Percentiles rank a stretch among this genome's conserved stretches.
These are phyloP conservation scores for Coffea humblotiana DNA, from an alignment of 305 asterid species.

Conservation along the genomic window DNA sequence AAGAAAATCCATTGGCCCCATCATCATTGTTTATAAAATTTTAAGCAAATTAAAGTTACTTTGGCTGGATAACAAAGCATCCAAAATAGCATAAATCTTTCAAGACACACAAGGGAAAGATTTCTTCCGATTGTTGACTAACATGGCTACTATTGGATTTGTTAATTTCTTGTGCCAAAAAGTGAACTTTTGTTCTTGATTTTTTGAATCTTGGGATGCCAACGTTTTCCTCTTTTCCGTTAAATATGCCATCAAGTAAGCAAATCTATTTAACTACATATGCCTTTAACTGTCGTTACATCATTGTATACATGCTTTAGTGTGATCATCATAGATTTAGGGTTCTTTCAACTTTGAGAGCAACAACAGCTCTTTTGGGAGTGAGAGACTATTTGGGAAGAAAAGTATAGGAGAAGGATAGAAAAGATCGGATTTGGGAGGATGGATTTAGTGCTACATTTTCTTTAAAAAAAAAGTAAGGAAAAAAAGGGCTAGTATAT, in stretches of 20 bases:
- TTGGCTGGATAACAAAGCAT: background rate
- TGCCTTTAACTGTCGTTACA: background rate
- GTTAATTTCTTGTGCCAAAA: background rate
- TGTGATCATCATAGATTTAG: background rate
- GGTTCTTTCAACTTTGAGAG: background rate
- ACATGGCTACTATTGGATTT: background rate
- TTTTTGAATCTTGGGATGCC: background rate
- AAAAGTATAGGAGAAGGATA: too few relatives aligned
- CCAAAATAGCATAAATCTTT: background rate
- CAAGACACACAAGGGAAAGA: background rate
- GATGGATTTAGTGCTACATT: too few relatives aligned
- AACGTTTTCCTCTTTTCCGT: background rate
- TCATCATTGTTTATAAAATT: background rate
- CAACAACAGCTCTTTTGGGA: background rate
- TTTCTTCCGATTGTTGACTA: background rate
- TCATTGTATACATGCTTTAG: background rate
- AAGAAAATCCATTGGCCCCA: background rate
- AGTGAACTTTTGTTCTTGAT: background rate
- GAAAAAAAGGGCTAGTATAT: too few relatives aligned
- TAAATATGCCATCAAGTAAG: slow-evolving; percentile 5
- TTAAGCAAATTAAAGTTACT: background rate
- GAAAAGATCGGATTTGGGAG: too few relatives aligned
- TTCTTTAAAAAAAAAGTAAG: too few relatives aligned
- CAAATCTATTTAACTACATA: background rate
- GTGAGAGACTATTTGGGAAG: too few relatives aligned